phyloP scores from a whole-genome alignment of 495 filamentous ascomycete genomes.

The Tuber indicum region DNA sequence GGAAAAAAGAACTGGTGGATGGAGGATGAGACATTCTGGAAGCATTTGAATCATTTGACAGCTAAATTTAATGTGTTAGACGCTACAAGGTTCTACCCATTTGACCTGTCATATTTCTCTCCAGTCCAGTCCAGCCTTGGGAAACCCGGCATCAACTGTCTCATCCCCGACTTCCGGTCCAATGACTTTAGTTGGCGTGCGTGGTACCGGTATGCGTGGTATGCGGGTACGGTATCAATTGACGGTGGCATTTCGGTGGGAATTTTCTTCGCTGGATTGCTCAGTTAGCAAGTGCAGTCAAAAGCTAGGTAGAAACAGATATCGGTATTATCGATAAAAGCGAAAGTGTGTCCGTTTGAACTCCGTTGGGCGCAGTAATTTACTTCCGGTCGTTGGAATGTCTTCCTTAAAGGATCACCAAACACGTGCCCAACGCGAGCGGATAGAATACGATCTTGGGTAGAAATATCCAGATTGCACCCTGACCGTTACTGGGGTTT shows the following conservation, averaged over 20 bases:
- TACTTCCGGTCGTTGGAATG: neutral
- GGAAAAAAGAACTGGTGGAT: constrained; percentile 11
- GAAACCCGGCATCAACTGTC: constrained; percentile 4
- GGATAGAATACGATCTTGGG: neutral
- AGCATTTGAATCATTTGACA: constrained; percentile 6
- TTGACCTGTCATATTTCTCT: constrained; percentile 11
- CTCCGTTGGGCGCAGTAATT: neutral
- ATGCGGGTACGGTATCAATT: neutral
- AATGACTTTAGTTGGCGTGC: neutral
- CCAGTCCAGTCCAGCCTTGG: constrained; percentile 19
- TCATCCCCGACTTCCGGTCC: constrained; percentile 1
- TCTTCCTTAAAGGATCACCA: neutral
- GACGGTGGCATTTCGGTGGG: neutral
- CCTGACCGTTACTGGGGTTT: neutral
- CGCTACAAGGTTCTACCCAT: neutral
- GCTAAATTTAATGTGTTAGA: constrained; percentile 15
- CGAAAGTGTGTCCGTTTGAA: neutral
- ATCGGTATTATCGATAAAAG: neutral
- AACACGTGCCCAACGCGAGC: neutral
- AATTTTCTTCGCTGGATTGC: neutral
- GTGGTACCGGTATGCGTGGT: neutral
- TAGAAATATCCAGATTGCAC: neutral
- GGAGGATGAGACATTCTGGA: constrained; percentile 5
- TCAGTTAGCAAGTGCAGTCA: neutral
- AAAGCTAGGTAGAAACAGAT: neutral